Percentiles rank a stretch among this genome's conserved stretches.
These are phyloP conservation scores for Rubia tinctorum DNA, from an alignment of 305 asterid species.

Conservation along the genomic window DNA sequence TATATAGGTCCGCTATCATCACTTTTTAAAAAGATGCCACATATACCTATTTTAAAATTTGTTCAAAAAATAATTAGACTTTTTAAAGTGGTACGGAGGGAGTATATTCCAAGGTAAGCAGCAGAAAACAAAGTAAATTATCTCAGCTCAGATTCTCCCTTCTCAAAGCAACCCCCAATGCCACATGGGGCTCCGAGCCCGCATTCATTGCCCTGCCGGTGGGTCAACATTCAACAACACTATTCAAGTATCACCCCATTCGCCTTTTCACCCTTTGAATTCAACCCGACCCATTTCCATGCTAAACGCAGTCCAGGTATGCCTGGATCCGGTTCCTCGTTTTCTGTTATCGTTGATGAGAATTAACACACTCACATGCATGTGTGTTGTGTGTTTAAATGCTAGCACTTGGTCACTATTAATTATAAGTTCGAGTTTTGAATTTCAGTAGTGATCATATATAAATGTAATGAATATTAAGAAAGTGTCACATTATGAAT, in stretches of 20 bases:
- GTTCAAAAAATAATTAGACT: too few relatives aligned
- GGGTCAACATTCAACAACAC: not conserved
- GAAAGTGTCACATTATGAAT: too few relatives aligned
- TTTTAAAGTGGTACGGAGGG: too few relatives aligned
- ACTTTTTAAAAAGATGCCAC: too few relatives aligned
- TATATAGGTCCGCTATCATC: too few relatives aligned
- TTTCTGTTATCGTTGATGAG: too few relatives aligned
- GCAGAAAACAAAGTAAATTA: conserved; percentile 10
- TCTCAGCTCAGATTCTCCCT: not conserved
- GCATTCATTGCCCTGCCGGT: not conserved
- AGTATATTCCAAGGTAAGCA: conserved; percentile 23
- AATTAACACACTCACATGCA: not conserved
- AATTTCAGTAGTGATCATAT: too few relatives aligned
- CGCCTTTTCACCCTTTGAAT: not conserved
- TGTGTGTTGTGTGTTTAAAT: too few relatives aligned
- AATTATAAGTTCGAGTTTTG: too few relatives aligned
- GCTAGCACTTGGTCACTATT: too few relatives aligned
- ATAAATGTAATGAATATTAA: too few relatives aligned
- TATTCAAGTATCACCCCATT: not conserved
- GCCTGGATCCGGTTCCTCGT: not conserved
- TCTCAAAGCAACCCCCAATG: not conserved
- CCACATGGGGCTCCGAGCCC: not conserved
- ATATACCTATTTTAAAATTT: too few relatives aligned
- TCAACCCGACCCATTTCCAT: conserved; percentile 1
- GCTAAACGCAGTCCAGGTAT: not conserved